Evolutionary conservation across 106 monocot species (phyloP), one percentile per base, ranked within the genome.

Genomic region (Phalaenopsis aphrodite): DNA sequence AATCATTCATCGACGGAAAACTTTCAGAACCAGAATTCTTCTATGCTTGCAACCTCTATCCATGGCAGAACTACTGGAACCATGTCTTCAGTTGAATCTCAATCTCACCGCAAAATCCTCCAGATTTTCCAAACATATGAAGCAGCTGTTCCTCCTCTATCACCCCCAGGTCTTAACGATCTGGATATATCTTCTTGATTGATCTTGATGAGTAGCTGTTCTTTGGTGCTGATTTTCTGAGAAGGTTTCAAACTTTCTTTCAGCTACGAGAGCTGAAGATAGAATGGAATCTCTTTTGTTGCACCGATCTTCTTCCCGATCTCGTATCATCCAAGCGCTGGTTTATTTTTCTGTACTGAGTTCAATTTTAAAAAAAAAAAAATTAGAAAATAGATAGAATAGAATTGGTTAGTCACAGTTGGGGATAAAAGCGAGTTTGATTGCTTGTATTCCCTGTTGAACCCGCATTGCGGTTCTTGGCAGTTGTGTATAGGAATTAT

Each of bases 261-360:
- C 52, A 52, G 52, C 5, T 21, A 4, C n/a, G 19, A 39, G 3
- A 69, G 38, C 69, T 38, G 38, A 69, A 52, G 52, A 52, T 52
- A 52, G 52, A 71, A 71, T 41, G 10, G 71, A 36, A 41, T 12
- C 52, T 52, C 52, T 52, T 10, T 12, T 12, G 12, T 69, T 37
- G 38, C 69, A 43, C 43, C 41, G 18, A 52, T 52, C 9, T 7
- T 43, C 74, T 74, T 74, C 49, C 76, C 76, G 46, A 76, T 76
- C 76, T 76, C 76, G 24, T 30, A 76, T 76, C 49, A 75, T 75
- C 74, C 74, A 76, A 74, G 74, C 74, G 74, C 43, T 75, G 76
- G 30, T 49, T 52, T 14, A 12, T 76, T 76, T 74, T 19, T 36
- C 43, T 74, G 30, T 71, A 71, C 37, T 71, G 41, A 36, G 14